Evolutionary conservation across 192 early-diverging fungal genomes (phyloP), one percentile per base, ranked within the genome.

Genomic region (Funneliformis geosporum): DNA sequence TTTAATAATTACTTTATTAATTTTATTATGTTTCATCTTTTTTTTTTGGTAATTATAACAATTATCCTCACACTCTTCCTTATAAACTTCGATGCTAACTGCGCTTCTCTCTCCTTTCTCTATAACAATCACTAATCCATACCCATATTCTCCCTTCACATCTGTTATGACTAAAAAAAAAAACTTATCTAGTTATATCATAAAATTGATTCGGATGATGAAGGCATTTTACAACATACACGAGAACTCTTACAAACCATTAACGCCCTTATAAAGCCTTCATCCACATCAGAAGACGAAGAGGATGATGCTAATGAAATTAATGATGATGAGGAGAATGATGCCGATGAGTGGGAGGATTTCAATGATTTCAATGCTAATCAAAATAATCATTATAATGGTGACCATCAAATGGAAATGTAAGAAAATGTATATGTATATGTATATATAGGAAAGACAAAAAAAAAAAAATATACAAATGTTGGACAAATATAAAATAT

Each of bases 241-340:
- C 83, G 86, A 55, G 93, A 96, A 76, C 82, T 96, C 46, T 80
- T 94, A 73, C 84, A 84, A 11, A 85, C 81, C 16, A 94, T 96
- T 73, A 83, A 87, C 61, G 75, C 79, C 18, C 79, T 85, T 59
- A 83, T 91, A 69, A 88, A 89, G 16, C 79, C 83, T 68, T 73
- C 85, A 18, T 70, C 81, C 18, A 77, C 80, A 4, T 89, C 86
- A 60, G 84, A 89, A 60, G 90, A 90, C 9, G 86, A 83, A 7
- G 84, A 85, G 21, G 85, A 88, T n/a, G 82, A 82, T 40, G 84
- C 82, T 55, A 87, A 85, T 72, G 88, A 88, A 12, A 47, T 47
- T 47, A 12, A 47, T n/a, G 89, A 87, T 21, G 81, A 90, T 18
- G 89, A 88, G 78, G 90, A 91, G 27, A 82, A 86, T 39, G 38